Percentiles rank a stretch among this genome's conserved stretches.
Conservation (phyloP, 768 basidiomycete species). For the Pholiota molesta region DNA sequence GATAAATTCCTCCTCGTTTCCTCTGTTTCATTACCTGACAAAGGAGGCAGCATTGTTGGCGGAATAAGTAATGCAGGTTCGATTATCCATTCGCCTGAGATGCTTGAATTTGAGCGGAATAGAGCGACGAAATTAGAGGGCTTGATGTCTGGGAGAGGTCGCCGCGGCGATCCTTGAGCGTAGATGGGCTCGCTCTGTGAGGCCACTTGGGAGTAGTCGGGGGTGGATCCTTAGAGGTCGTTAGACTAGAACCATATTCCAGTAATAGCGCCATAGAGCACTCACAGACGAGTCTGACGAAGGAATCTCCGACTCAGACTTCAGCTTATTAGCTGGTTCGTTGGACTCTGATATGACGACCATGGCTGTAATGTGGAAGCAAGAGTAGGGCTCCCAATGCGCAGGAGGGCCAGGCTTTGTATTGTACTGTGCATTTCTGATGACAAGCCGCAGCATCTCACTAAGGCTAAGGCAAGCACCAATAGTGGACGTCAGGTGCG, state of each 20-base stretch:
- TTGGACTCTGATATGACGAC: not conserved
- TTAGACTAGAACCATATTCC: not conserved
- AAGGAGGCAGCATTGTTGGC: slow-evolving; percentile 37
- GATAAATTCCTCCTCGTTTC: slow-evolving; percentile 41
- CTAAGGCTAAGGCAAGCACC: too few relatives aligned
- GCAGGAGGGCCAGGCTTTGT: not conserved
- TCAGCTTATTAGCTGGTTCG: not conserved
- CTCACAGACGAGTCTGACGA: not conserved
- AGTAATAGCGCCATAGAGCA: not conserved
- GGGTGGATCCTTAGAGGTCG: not conserved
- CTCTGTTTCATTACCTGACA: slow-evolving; percentile 37
- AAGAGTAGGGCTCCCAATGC: not conserved
- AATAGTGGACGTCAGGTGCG: not conserved
- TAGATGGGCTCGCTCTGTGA: not conserved
- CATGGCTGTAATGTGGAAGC: not conserved
- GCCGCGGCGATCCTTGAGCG: not conserved
- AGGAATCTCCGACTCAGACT: not conserved
- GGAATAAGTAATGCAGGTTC: slow-evolving; percentile 47
- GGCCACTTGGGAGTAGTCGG: not conserved
- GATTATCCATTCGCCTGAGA: slow-evolving; percentile 43
- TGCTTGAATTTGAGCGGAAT: slow-evolving; percentile 27
- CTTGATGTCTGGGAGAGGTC: slow-evolving; percentile 23
- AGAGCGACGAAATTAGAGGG: slow-evolving; percentile 37
- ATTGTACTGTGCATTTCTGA: not conserved
- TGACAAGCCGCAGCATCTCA: not conserved